A percentile compares a stretch with the other conserved stretches of the same genome.
These are phyloP conservation scores for Symmetrospora coprosmae DNA, from an alignment of 768 basidiomycete species.

Conservation along the genomic window DNA sequence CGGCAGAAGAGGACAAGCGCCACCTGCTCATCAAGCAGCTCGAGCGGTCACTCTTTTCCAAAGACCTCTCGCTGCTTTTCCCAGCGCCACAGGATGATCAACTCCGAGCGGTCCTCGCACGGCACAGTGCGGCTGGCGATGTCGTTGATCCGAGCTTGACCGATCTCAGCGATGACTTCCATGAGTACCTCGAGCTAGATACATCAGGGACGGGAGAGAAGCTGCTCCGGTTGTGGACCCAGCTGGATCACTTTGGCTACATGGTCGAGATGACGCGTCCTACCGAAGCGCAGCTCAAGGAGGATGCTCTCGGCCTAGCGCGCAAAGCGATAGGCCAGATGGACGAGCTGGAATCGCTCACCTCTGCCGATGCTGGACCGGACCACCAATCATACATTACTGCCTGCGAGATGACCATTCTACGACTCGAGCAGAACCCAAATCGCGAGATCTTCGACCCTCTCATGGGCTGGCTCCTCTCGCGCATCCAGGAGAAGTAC, in stretches of 20 bases:
- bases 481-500: neutral
- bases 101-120: constrained; percentile 5
- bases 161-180: constrained; percentile 2
- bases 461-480: constrained; percentile 2
- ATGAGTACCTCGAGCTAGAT: constrained; percentile 7
- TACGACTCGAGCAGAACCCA: constrained; percentile 15
- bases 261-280: constrained; percentile 19
- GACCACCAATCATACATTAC: too few relatives aligned
- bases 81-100: constrained; percentile 3
- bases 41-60: constrained; percentile 13
- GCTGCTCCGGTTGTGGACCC: constrained; percentile 16
- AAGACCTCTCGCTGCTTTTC: neutral
- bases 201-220: neutral
- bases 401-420: constrained; percentile 1
- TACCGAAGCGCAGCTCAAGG: constrained; percentile 8
- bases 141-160: neutral
- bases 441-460: constrained; percentile 12
- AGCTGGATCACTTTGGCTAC: constrained; percentile 20
- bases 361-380: too few relatives aligned
- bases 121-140: constrained; percentile 2
- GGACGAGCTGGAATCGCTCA: neutral
- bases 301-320: neutral
- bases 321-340: neutral
- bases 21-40: constrained; percentile 14
- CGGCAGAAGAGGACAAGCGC: neutral